Evolutionary conservation across 2,329 filamentous ascomycete genomes (phyloP).

Genomic region (Talaromyces sp.): DNA sequence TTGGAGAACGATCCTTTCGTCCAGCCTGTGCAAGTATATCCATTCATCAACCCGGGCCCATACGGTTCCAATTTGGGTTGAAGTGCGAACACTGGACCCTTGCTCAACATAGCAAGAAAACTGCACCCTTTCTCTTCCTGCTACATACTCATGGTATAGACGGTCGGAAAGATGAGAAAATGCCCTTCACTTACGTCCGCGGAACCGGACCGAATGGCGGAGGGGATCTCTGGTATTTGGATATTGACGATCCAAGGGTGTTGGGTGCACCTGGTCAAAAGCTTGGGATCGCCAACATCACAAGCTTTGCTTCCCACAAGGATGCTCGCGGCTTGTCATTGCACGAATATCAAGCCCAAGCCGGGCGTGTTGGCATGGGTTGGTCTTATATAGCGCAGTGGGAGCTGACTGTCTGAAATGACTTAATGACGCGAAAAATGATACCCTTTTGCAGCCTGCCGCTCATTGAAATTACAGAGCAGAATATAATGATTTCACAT

Average conservation of each 20-base stretch:
- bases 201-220: slow-evolving; percentile 53
- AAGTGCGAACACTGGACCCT: slow-evolving; percentile 79
- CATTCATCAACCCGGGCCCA: slow-evolving; percentile 53
- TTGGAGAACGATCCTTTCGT: slow-evolving; percentile 57
- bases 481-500: background rate
- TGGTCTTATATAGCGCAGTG: slow-evolving; percentile 54
- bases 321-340: slow-evolving; percentile 53
- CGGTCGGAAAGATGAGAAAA: slow-evolving; percentile 62
- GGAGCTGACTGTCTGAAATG: slow-evolving; percentile 43
- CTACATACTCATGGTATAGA: slow-evolving; percentile 64
- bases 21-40: slow-evolving; percentile 60
- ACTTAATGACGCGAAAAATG: slow-evolving; percentile 3
- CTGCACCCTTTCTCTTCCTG: slow-evolving; percentile 65
- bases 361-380: slow-evolving; percentile 46
- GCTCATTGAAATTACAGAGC: background rate
- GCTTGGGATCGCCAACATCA: slow-evolving; percentile 62
- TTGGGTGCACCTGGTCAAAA: slow-evolving; percentile 67
- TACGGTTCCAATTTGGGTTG: slow-evolving; percentile 78
- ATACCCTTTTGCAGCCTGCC: slow-evolving; percentile 6
- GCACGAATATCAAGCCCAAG: slow-evolving; percentile 47
- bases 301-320: slow-evolving; percentile 46
- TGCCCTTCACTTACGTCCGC: slow-evolving; percentile 59
- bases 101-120: slow-evolving; percentile 59
- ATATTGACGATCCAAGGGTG: slow-evolving; percentile 60
- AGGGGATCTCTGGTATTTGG: slow-evolving; percentile 75